Conservation (phyloP, 2,329 filamentous ascomycete genomes). For the Cladosporium halotolerans region DNA sequence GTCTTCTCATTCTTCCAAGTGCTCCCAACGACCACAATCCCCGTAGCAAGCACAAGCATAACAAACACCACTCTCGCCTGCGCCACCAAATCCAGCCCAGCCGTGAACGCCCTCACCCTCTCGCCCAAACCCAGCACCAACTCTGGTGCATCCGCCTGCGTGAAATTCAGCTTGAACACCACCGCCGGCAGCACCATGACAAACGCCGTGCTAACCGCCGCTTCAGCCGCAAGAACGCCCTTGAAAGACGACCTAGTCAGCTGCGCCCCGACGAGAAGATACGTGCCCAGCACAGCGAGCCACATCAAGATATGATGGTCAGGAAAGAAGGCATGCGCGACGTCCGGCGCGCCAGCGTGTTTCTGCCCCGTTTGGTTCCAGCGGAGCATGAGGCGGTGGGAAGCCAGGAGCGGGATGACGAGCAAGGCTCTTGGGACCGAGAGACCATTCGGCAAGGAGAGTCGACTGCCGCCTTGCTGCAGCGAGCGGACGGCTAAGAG, state of each 20-base stretch:
- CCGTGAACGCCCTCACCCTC: conserved; percentile 23
- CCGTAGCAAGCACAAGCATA: conserved; percentile 27
- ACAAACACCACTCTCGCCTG: conserved; percentile 35
- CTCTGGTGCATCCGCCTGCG: conserved; percentile 80
- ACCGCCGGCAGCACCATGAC: conserved; percentile 53
- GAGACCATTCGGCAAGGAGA: not conserved
- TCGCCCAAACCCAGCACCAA: conserved; percentile 43
- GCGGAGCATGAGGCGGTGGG: conserved; percentile 62
- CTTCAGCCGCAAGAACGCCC: conserved; percentile 23
- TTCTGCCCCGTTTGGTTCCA: conserved; percentile 99
- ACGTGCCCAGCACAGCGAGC: conserved; percentile 63
- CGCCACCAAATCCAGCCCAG: conserved; percentile 26
- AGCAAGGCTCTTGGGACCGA: not conserved
- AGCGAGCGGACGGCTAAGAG: conserved; percentile 25
- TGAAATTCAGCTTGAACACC: conserved; percentile 86
- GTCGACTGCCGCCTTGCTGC: conserved; percentile 1
- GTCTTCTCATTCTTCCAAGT: not conserved
- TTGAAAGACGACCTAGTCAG: conserved; percentile 32
- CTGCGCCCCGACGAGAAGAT: conserved; percentile 52
- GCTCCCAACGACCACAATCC: conserved; percentile 23
- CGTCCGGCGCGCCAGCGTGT: conserved; percentile 82
- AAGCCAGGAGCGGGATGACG: conserved; percentile 42
- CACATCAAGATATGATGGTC: conserved; percentile 64
- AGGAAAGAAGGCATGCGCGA: conserved; percentile 65
- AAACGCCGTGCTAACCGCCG: conserved; percentile 31